phyloP scores from a whole-genome alignment of 257 asterid species.

The Fraxinus excelsior region DNA sequence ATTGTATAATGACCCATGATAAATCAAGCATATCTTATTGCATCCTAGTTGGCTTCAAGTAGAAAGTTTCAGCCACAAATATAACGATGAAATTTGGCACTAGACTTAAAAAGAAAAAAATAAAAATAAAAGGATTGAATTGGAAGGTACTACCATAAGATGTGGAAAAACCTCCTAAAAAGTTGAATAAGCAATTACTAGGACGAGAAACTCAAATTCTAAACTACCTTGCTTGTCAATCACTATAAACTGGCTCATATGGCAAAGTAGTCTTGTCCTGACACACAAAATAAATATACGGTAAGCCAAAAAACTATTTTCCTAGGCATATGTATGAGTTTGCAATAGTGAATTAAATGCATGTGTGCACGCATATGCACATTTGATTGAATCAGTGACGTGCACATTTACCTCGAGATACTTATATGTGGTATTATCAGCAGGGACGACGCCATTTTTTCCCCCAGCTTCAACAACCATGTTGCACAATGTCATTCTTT shows the following conservation, averaged over 20 bases:
- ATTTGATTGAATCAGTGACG: not conserved
- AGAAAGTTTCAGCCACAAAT: not conserved
- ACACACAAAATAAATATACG: slow-evolving; percentile 22
- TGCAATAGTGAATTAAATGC: not conserved
- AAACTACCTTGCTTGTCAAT: slow-evolving; percentile 83
- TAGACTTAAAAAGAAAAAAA: not conserved
- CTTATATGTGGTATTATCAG: slow-evolving; percentile 82
- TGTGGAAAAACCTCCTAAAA: not conserved
- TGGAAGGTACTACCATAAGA: not conserved
- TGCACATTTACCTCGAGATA: slow-evolving; percentile 72
- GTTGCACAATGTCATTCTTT: slow-evolving; percentile 98
- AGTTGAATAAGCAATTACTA: not conserved
- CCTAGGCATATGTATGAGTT: not conserved
- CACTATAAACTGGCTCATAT: slow-evolving; percentile 85
- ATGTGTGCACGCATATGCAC: not conserved
- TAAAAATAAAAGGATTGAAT: not conserved
- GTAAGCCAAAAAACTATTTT: slow-evolving; percentile 1
- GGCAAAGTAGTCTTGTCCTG: slow-evolving; percentile 91
- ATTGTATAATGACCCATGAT: not conserved
- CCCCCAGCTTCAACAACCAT: slow-evolving; percentile 99
- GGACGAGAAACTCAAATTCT: not conserved
- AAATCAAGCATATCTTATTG: not conserved
- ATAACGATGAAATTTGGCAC: not conserved
- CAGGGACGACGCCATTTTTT: slow-evolving; percentile 90
- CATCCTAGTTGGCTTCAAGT: not conserved